phyloP scores from a whole-genome alignment of 2,329 filamentous ascomycete species.

The Epichloe hybrida region DNA sequence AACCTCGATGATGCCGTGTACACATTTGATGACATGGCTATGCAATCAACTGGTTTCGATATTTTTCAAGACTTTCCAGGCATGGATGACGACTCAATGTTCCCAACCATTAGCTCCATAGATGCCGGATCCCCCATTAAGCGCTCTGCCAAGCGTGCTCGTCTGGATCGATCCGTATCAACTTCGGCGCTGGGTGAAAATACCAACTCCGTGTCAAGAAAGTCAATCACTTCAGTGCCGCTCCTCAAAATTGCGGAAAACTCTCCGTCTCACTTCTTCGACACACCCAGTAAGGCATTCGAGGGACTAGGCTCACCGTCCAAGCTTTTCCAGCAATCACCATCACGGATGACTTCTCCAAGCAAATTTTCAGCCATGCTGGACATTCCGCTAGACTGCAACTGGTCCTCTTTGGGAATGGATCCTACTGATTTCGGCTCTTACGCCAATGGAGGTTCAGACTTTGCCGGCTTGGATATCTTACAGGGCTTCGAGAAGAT shows the following conservation, averaged over 20 bases:
- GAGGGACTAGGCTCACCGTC: conserved; percentile 42
- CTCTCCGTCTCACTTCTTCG: conserved; percentile 25
- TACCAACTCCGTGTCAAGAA: conserved; percentile 38
- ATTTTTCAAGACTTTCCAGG: conserved; percentile 36
- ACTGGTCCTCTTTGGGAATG: conserved; percentile 23
- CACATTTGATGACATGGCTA: conserved; percentile 33
- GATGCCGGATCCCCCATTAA: conserved; percentile 51
- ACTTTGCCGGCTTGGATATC: conserved; percentile 52
- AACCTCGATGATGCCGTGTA: conserved; percentile 45
- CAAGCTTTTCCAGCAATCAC: conserved; percentile 30
- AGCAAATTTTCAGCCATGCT: conserved; percentile 30
- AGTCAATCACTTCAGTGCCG: conserved; percentile 36
- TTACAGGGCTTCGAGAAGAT: conserved; percentile 67
- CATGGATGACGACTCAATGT: conserved; percentile 18
- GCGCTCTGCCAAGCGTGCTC: conserved; percentile 43
- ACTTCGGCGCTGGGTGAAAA: conserved; percentile 48
- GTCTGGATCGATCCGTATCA: conserved; percentile 50
- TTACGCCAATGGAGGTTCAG: conserved; percentile 37
- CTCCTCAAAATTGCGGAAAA: conserved; percentile 34
- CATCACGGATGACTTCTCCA: conserved; percentile 29
- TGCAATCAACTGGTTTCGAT: conserved; percentile 44
- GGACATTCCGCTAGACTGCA: conserved; percentile 24
- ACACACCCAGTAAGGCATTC: conserved; percentile 45
- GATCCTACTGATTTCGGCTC: conserved; percentile 27
- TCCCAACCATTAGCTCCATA: conserved; percentile 29